phyloP scores from a whole-genome alignment of 169 alveolate genomes.

The Ichthyophthirius multifiliis region DNA sequence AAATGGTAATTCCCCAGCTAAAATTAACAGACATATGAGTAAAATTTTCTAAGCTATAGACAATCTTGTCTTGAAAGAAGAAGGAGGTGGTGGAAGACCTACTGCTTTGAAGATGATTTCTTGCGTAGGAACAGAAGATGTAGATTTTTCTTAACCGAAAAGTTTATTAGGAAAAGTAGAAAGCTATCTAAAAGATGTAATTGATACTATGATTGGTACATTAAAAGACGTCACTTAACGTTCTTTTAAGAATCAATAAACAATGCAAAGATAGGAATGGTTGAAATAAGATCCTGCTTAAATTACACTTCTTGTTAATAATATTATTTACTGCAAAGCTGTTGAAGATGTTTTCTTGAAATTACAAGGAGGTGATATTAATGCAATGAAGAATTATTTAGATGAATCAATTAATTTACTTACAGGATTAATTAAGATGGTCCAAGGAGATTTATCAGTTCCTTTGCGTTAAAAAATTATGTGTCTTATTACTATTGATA shows the following conservation, averaged over 20 bases:
- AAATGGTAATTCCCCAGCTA: conserved; percentile 94
- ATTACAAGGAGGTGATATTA: conserved; percentile 58
- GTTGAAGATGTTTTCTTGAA: conserved; percentile 83
- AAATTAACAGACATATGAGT: conserved; percentile 94
- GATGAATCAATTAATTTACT: conserved; percentile 75
- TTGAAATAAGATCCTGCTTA: conserved; percentile 87
- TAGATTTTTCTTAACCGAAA: conserved; percentile 86
- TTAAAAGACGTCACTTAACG: conserved; percentile 70
- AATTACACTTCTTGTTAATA: conserved; percentile 89
- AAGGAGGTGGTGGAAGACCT: conserved; percentile 77
- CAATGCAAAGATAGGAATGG: conserved; percentile 83
- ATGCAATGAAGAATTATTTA: conserved; percentile 71
- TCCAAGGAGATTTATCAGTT: conserved; percentile 88
- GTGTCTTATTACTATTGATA: conserved; percentile 95
- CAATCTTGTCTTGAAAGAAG: conserved; percentile 78
- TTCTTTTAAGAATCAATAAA: conserved; percentile 60
- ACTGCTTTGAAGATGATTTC: conserved; percentile 87
- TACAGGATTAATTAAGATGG: conserved; percentile 88
- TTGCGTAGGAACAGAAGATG: conserved; percentile 91
- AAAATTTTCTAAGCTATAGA: conserved; percentile 94
- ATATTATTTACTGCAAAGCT: conserved; percentile 82
- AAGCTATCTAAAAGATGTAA: conserved; percentile 89
- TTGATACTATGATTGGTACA: conserved; percentile 83
- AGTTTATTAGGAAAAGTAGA: conserved; percentile 91
- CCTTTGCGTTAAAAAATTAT: conserved; percentile 89